Percentiles rank a stretch among this genome's conserved stretches.
These are phyloP conservation scores for Globisporangium abappressorium DNA, from an alignment of 352 stramenopile species.

Conservation along the genomic window DNA sequence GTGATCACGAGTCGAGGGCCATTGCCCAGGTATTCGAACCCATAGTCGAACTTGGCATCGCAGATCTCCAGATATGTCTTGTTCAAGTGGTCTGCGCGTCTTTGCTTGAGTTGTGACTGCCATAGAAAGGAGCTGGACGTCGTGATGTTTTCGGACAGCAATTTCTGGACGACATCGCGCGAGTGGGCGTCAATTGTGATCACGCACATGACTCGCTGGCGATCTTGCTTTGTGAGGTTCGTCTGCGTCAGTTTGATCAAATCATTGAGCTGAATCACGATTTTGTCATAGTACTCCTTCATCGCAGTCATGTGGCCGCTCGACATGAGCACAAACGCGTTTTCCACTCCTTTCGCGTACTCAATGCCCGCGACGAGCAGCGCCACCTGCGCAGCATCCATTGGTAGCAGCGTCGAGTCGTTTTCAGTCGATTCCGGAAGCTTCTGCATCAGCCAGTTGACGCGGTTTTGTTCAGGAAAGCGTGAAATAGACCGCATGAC, in stretches of 20 bases:
- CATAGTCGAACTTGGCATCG: constrained; percentile 92
- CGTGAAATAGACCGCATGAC: constrained; percentile 83
- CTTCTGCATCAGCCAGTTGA: constrained; percentile 93
- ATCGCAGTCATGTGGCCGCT: constrained; percentile 82
- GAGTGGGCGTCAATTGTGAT: constrained; percentile 94
- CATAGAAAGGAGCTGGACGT: constrained; percentile 84
- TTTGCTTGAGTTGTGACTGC: constrained; percentile 93
- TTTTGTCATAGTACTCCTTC: constrained; percentile 78
- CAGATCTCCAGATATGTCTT: constrained; percentile 85
- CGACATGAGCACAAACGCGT: constrained; percentile 57
- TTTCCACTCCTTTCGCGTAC: constrained; percentile 87
- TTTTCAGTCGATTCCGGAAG: constrained; percentile 26
- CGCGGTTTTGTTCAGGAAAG: constrained; percentile 87
- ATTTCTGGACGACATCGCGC: constrained; percentile 90
- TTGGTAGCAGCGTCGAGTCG: constrained; percentile 35
- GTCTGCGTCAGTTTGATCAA: constrained; percentile 90
- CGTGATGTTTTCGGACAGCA: constrained; percentile 86
- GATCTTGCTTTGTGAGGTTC: constrained; percentile 81
- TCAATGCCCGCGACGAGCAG: constrained; percentile 89
- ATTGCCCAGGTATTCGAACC: constrained; percentile 96
- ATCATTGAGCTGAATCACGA: constrained; percentile 90
- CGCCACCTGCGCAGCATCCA: constrained; percentile 91
- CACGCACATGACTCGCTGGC: constrained; percentile 92
- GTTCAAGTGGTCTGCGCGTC: constrained; percentile 38
- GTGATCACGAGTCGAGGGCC: constrained; percentile 92